phyloP scores from a whole-genome alignment of 257 asterid species.

The Scutellaria baicalensis region DNA sequence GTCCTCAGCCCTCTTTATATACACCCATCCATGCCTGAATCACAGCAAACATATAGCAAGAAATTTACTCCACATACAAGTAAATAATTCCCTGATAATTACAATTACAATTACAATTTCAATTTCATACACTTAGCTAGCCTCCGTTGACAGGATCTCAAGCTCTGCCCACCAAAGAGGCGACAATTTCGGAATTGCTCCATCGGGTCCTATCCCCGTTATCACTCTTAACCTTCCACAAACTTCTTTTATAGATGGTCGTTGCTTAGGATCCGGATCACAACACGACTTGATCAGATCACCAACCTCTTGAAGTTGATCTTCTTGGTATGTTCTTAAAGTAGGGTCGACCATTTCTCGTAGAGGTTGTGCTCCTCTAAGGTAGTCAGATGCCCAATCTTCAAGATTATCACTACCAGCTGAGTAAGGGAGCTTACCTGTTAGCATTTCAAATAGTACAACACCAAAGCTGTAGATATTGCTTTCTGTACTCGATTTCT shows the following conservation, averaged over 20 bases:
- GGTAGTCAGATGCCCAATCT: slow-evolving; percentile 83
- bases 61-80: slow-evolving; percentile 3
- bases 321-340: slow-evolving; percentile 35
- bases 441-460: slow-evolving; percentile 61
- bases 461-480: slow-evolving; percentile 84
- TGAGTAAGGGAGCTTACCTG: slow-evolving; percentile 72
- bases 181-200: slow-evolving; percentile 77
- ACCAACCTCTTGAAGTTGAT: slow-evolving; percentile 54
- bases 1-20: slow-evolving; percentile 1
- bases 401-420: slow-evolving; percentile 42
- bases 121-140: slow-evolving; percentile 17
- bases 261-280: slow-evolving; percentile 31
- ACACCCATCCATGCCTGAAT: slow-evolving; percentile 11
- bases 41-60: slow-evolving; percentile 7
- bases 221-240: slow-evolving; percentile 53
- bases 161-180: slow-evolving; percentile 99
- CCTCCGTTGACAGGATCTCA: slow-evolving; percentile 68
- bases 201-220: slow-evolving; percentile 70
- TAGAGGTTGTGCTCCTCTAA: slow-evolving; percentile 36
- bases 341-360: slow-evolving; percentile 67
- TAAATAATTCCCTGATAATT: slow-evolving; percentile 8
- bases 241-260: slow-evolving; percentile 58
- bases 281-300: slow-evolving; percentile 53
- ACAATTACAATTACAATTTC: slow-evolving; percentile 14
- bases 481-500: slow-evolving; percentile 27